Conservation (phyloP, 2,329 filamentous ascomycete species). For the Sphaerostilbella broomeana region DNA sequence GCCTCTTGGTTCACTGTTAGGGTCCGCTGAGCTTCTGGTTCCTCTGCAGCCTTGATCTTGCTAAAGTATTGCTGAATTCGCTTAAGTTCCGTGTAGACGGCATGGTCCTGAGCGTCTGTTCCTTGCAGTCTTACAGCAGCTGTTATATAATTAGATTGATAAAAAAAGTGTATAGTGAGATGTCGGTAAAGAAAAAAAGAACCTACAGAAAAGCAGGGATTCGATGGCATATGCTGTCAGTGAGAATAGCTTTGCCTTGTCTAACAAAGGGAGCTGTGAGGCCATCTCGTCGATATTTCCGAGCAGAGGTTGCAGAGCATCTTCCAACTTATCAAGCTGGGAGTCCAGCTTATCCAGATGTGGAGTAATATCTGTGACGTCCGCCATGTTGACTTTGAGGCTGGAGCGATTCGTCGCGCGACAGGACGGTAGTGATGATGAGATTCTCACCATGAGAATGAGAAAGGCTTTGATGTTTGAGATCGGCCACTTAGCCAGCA, state of each 20-base stretch:
- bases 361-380: constrained; percentile 52
- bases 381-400: too few species aligned
- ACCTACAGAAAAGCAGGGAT: constrained; percentile 76
- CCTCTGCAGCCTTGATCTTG: constrained; percentile 78
- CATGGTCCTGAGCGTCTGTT: constrained; percentile 73
- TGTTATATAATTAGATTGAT: constrained; percentile 12
- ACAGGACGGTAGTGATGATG: too few species aligned
- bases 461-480: not conserved
- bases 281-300: constrained; percentile 59
- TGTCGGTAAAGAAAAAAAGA: not conserved
- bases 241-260: constrained; percentile 92
- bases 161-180: constrained; percentile 1
- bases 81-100: constrained; percentile 77
- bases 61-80: constrained; percentile 86
- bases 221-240: constrained; percentile 83
- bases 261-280: constrained; percentile 79
- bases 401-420: too few species aligned
- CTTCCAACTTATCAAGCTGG: constrained; percentile 73
- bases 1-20: constrained; percentile 65
- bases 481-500: not conserved
- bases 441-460: not conserved
- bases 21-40: constrained; percentile 47
- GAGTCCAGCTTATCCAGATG: constrained; percentile 68
- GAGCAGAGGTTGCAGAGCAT: constrained; percentile 67
- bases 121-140: constrained; percentile 74